Percentiles rank a stretch among this genome's conserved stretches.
phyloP scores from a whole-genome alignment of 805 yeast genomes.

The Brettanomyces bruxellensis region DNA sequence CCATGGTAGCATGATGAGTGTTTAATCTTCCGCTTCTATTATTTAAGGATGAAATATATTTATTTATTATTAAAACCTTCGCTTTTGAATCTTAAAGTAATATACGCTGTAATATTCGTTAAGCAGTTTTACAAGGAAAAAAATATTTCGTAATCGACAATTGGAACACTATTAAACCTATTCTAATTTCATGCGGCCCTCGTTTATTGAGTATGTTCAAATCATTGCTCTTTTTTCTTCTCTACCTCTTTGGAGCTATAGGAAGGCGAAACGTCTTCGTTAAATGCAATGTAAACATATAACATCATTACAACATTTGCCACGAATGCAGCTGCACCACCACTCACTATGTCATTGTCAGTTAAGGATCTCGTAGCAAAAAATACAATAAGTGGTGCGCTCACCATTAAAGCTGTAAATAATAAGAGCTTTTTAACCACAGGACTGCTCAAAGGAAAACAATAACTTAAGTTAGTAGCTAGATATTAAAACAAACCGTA shows the following conservation, averaged over 20 bases:
- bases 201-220: no score
- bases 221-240: neutral
- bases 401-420: constrained; percentile 71
- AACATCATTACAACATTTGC: constrained; percentile 71
- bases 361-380: constrained; percentile 28
- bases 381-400: constrained; percentile 56
- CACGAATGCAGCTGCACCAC: constrained; percentile 70
- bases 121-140: no score
- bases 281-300: constrained; percentile 65
- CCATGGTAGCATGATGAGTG: no score
- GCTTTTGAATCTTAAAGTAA: no score
- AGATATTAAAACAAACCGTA: neutral
- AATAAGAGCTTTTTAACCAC: constrained; percentile 62
- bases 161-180: no score
- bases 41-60: no score
- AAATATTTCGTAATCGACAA: no score
- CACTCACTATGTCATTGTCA: constrained; percentile 56
- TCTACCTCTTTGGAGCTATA: constrained; percentile 31
- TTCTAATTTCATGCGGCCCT: no score
- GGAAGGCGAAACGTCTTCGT: constrained; percentile 40
- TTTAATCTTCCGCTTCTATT: no score
- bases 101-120: neutral
- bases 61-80: no score
- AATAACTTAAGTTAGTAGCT: neutral
- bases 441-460: constrained; percentile 26